Evolutionary conservation across 2,329 filamentous ascomycete species (phyloP).

Genomic region (Cladosporium colombiae): DNA sequence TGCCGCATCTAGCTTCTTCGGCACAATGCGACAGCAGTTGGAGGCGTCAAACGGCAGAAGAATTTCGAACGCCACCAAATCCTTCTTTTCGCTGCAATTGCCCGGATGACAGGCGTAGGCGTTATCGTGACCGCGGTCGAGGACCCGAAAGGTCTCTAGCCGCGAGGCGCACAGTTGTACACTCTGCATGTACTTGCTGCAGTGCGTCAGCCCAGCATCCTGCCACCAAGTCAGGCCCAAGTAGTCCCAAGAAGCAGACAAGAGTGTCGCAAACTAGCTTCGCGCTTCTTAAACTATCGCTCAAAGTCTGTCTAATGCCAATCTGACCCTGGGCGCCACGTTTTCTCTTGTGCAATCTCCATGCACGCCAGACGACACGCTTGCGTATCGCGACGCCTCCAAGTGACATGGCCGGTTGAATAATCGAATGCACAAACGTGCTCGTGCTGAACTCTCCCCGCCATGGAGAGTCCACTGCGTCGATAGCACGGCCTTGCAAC

Average conservation of each 20-base stretch:
- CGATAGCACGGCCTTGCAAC: constrained; percentile 2
- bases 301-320: constrained; percentile 13
- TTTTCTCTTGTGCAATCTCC: neutral
- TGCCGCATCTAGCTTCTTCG: constrained; percentile 3
- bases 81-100: neutral
- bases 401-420: constrained; percentile 7
- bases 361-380: constrained; percentile 6
- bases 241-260: constrained; percentile 8
- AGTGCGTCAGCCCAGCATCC: constrained; percentile 7
- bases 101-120: neutral
- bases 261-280: constrained; percentile 11
- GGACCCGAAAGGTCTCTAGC: neutral
- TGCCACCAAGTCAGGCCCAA: neutral
- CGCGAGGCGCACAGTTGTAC: neutral
- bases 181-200: neutral
- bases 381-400: neutral
- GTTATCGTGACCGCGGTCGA: neutral
- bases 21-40: constrained; percentile 3
- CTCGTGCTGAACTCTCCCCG: constrained; percentile 1
- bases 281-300: constrained; percentile 7
- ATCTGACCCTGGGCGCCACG: constrained; percentile 7
- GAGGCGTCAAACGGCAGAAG: neutral
- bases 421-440: constrained; percentile 1
- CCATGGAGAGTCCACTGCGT: neutral
- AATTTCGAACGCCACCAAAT: neutral